Conservation (phyloP, 164 flowering plant species). For the Vitis amurensis region DNA sequence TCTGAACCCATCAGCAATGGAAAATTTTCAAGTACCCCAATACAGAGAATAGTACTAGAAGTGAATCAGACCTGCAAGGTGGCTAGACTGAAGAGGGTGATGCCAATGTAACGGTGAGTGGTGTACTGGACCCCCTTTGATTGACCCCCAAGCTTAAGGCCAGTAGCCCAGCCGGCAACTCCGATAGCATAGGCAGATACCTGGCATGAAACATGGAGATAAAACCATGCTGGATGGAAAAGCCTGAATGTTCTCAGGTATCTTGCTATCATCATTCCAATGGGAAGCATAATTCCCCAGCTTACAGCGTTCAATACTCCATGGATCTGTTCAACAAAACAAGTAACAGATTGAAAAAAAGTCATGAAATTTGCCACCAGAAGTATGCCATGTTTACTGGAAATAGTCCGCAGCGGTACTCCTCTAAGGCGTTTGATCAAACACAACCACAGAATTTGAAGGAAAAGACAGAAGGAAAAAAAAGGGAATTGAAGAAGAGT, state of each 20-base stretch:
- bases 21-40: too few species aligned
- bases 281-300: constrained; percentile 81
- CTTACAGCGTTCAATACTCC: constrained; percentile 77
- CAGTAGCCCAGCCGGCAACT: constrained; percentile 85
- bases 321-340: constrained; percentile 50
- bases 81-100: constrained; percentile 64
- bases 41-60: background rate
- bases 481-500: too few species aligned
- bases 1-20: too few species aligned
- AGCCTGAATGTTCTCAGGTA: constrained; percentile 52
- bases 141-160: constrained; percentile 70
- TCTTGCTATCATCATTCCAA: constrained; percentile 66
- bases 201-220: constrained; percentile 72
- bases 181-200: constrained; percentile 67
- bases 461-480: too few species aligned
- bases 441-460: too few species aligned
- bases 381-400: too few species aligned
- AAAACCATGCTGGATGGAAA: constrained; percentile 86
- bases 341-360: too few species aligned
- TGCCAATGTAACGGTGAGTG: constrained; percentile 67
- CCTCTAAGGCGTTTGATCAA: too few species aligned
- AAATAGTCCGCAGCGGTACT: too few species aligned
- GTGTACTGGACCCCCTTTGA: constrained; percentile 44
- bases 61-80: constrained; percentile 65
- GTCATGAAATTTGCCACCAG: too few species aligned